A percentile compares a stretch with the other conserved stretches of the same genome.
These are phyloP conservation scores for Mucuna pruriens DNA, from an alignment of 306 rosid genomes.

Conservation along the genomic window DNA sequence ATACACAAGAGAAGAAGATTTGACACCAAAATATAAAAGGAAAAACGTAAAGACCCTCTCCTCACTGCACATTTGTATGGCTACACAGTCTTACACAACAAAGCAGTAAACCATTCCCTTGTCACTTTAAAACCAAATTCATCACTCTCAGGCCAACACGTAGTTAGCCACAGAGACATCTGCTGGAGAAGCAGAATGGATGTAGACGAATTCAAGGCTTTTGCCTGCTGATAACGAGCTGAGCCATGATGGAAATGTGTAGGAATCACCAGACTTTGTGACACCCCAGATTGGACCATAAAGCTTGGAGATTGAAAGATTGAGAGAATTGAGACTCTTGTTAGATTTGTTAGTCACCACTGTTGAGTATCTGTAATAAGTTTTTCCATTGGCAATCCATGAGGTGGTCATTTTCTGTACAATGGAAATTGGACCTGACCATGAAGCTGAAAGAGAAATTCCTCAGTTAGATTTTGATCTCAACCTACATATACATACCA, in stretches of 20 bases:
- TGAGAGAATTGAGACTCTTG: constrained; percentile 62
- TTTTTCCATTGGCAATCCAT: constrained; percentile 73
- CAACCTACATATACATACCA: background rate
- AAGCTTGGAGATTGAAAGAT: constrained; percentile 72
- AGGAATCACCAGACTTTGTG: constrained; percentile 64
- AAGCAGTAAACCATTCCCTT: constrained; percentile 46
- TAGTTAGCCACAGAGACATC: constrained; percentile 71
- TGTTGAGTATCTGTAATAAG: constrained; percentile 86
- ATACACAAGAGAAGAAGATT: constrained; percentile 52
- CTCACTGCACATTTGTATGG: constrained; percentile 62
- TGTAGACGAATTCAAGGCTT: constrained; percentile 95
- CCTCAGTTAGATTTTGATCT: constrained; percentile 36
- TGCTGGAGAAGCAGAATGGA: constrained; percentile 84
- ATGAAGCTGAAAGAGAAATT: constrained; percentile 58
- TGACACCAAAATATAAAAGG: constrained; percentile 27
- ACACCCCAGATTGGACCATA: constrained; percentile 97
- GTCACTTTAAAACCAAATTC: constrained; percentile 28
- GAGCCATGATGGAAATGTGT: constrained; percentile 87
- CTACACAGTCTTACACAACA: constrained; percentile 72
- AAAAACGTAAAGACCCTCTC: constrained; percentile 42
- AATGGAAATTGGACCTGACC: constrained; percentile 64
- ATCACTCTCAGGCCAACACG: constrained; percentile 54
- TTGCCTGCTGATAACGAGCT: constrained; percentile 72
- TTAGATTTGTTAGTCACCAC: constrained; percentile 81
- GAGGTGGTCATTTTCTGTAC: constrained; percentile 74